These are phyloP conservation scores for Cavenderia fasciculata DNA, from an alignment of 78 protist species.

Conservation along the genomic window DNA sequence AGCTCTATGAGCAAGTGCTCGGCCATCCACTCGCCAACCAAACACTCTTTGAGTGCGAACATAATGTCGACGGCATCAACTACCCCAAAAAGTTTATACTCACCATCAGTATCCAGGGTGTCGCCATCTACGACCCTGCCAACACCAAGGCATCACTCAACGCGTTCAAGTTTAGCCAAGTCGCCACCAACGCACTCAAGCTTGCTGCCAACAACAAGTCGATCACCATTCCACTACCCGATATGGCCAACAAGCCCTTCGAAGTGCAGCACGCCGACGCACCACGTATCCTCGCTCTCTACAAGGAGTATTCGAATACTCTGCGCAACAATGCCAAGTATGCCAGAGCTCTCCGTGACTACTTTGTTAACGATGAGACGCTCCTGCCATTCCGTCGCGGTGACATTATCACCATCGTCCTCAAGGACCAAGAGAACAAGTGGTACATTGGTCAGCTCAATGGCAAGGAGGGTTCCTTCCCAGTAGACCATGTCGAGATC, in stretches of 20 bases:
- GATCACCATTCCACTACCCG: neutral
- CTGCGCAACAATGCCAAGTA: conserved; percentile 43
- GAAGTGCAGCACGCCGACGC: conserved; percentile 16
- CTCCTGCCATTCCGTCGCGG: conserved; percentile 21
- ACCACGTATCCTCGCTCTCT: neutral
- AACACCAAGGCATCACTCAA: neutral
- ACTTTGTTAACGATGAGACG: conserved; percentile 45
- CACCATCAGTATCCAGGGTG: conserved; percentile 14
- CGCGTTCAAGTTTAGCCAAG: neutral
- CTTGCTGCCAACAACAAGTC: conserved; percentile 19
- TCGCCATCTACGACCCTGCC: conserved; percentile 20
- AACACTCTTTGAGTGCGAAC: conserved; percentile 36
- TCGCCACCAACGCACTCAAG: neutral
- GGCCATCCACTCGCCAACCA: conserved; percentile 18
- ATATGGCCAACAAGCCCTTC: neutral
- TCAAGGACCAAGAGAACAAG: conserved; percentile 68
- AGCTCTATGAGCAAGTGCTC: neutral
- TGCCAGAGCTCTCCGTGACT: conserved; percentile 65
- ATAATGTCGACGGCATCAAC: neutral
- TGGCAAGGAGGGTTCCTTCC: conserved; percentile 78
- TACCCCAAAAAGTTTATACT: conserved; percentile 44
- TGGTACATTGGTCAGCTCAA: conserved; percentile 63
- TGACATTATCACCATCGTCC: conserved; percentile 50
- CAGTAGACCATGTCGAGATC: conserved; percentile 73
- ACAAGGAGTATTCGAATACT: conserved; percentile 19